Percentiles rank a stretch among this genome's conserved stretches.
Evolutionary conservation across 139 green algal genomes (phyloP).

Genomic region (Tetradesmus lagerheimii): DNA sequence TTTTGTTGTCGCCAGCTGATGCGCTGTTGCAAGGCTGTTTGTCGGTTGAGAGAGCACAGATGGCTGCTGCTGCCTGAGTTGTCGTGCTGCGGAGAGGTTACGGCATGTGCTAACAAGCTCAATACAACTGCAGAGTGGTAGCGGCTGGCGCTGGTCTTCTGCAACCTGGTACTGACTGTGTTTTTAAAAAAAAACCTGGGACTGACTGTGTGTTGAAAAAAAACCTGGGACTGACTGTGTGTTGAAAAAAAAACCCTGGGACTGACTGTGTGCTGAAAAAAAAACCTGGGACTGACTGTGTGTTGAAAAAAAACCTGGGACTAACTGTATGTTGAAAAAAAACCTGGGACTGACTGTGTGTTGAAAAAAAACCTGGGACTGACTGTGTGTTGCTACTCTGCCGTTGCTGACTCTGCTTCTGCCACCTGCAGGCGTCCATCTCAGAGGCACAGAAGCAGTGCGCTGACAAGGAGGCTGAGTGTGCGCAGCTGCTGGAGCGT

Average conservation of each 20-base stretch:
- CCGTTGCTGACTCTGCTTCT: not conserved
- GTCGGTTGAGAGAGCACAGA: no score
- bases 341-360: not conserved
- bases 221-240: not conserved
- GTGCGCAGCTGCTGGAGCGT: conserved; percentile 17
- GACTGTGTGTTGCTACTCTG: not conserved
- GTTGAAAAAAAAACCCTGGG: not conserved
- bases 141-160: no score
- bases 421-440: not conserved
- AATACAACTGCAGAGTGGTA: no score
- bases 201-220: not conserved
- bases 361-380: not conserved
- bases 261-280: no score
- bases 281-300: no score
- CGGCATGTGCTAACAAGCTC: no score
- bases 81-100: no score
- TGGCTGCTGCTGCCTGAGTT: no score
- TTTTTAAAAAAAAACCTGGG: not conserved
- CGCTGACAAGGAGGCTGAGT: not conserved
- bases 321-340: not conserved
- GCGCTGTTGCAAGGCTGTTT: no score
- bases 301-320: not conserved
- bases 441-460: not conserved
- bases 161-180: not conserved
- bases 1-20: no score